Evolutionary conservation across 2,329 filamentous ascomycete genomes (phyloP).

Genomic region (Magnaporthiopsis rhizophila): DNA sequence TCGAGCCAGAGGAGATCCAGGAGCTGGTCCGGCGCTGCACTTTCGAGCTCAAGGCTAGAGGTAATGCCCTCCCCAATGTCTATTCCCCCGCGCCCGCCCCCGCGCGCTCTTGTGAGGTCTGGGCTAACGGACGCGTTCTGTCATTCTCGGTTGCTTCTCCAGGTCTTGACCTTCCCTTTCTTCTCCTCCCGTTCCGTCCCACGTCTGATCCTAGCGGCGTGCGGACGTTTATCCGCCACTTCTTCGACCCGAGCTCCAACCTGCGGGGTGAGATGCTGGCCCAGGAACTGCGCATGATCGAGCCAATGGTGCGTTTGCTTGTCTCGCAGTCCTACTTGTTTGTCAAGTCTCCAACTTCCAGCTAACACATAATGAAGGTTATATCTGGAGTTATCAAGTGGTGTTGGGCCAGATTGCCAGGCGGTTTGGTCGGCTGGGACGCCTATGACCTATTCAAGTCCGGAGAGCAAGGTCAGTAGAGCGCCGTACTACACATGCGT

Average conservation of each 20-base stretch:
- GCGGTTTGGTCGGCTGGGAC: slow-evolving; percentile 93
- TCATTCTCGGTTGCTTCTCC: slow-evolving; percentile 5
- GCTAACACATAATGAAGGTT: slow-evolving; percentile 48
- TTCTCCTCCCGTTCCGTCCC: slow-evolving; percentile 88
- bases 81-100: neutral
- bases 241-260: slow-evolving; percentile 65
- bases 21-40: slow-evolving; percentile 81
- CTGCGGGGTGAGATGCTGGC: slow-evolving; percentile 62
- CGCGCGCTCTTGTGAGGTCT: slow-evolving; percentile 17
- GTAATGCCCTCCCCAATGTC: slow-evolving; percentile 38
- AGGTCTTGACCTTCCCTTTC: slow-evolving; percentile 87
- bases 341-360: neutral
- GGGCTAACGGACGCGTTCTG: slow-evolving; percentile 9
- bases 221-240: slow-evolving; percentile 86
- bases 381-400: slow-evolving; percentile 93
- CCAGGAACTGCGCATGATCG: slow-evolving; percentile 85
- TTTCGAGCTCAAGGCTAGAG: slow-evolving; percentile 86
- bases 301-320: slow-evolving; percentile 68
- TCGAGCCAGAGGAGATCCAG: slow-evolving; percentile 85
- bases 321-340: slow-evolving; percentile 3
- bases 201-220: slow-evolving; percentile 87
- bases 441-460: slow-evolving; percentile 94
- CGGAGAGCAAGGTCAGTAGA: slow-evolving; percentile 73
- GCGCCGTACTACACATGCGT: neutral
- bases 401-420: slow-evolving; percentile 91